Conservation (phyloP, 2,329 filamentous ascomycete species). For the Pseudogymnoascus destructans region DNA sequence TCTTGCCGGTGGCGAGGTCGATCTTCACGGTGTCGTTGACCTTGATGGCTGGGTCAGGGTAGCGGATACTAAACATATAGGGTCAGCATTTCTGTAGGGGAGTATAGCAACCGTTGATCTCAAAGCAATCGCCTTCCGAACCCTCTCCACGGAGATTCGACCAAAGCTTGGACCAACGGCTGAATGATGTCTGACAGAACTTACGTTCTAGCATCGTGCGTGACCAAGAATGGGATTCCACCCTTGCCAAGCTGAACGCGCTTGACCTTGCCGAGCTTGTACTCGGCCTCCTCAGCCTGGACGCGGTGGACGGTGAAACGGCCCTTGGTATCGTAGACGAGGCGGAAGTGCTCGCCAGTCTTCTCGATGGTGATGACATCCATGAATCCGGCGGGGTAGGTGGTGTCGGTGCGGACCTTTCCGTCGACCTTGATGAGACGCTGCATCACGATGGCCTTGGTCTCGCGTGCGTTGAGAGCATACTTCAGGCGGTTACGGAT, state of each 20-base stretch:
- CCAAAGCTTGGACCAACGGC: constrained; percentile 99
- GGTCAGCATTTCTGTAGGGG: constrained; percentile 24
- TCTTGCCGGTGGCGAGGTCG: constrained; percentile 92
- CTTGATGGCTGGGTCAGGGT: constrained; percentile 96
- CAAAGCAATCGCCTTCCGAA: constrained; percentile 13
- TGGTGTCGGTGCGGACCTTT: constrained; percentile 98
- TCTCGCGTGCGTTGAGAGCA: constrained; percentile 96
- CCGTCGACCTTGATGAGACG: constrained; percentile 98
- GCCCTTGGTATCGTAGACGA: constrained; percentile 99
- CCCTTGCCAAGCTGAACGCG: constrained; percentile 97
- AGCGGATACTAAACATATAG: constrained; percentile 69
- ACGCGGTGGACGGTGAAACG: constrained; percentile 99
- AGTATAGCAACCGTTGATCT: constrained; percentile 27
- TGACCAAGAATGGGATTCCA: constrained; percentile 99
- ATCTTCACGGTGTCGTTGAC: constrained; percentile 99
- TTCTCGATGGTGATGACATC: constrained; percentile 99
- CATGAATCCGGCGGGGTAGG: constrained; percentile 98
- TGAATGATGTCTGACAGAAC: constrained; percentile 97
- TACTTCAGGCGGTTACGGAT: constrained; percentile 96
- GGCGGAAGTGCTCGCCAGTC: constrained; percentile 99
- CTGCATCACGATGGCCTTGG: constrained; percentile 97
- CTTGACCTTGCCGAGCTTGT: constrained; percentile 99
- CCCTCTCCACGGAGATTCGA: constrained; percentile 29
- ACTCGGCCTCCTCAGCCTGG: constrained; percentile 95
- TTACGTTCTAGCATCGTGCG: constrained; percentile 99